Base-by-base conservation (phyloP, 306 rosid genomes). In the Cicer cuneatum region DNA sequence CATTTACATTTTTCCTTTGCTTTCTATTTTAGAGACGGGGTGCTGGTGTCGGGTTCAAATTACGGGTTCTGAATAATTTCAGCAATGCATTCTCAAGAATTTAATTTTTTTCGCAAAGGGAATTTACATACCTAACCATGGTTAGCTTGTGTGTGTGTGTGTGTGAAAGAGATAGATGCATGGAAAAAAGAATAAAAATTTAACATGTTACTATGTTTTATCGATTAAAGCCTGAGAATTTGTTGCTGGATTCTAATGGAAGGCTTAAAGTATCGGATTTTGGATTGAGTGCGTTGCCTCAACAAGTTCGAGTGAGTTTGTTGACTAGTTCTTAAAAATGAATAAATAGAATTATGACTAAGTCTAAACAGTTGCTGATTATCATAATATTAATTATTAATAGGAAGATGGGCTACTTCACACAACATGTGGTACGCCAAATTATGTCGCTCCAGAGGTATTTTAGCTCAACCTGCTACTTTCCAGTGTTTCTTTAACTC, bases 361-460 rank as follows among this genome's bases (percentile, higher is more conserved):
- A 57, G 43, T 68, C 13, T 33, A 54, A 52, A 51, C 69, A 48
- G 61, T 29, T 61, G 67, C 77, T 54, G 56, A 53, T 79, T 67
- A 56, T 78, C 42, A 47, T 47, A 53, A 72, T 54, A 58, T 37
- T 51, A 38, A 68, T 42, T 69, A 69, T 29, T 57, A 33, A 68
- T 39, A 91, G 98, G 97, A 85, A 62, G 98, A 94, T 82, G 98
- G 97, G 42, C 85, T 94, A 66, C 96, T 94, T 79, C 97, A 94
- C 82, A 94, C 97, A 58, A 90, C 97, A 54, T 94, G 98, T 14
- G 98, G 97, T 78, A 94, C 97, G 1, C 98, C 97, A 76, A 94
- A 94, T 83, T 94, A 94, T 70, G 97, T 91, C 85, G 98, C 98
- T 71, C 97, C 97, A 29, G 98, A 94, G 98, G 97, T 94, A 88